Evolutionary conservation across 768 basidiomycete species (phyloP).

Genomic region (Sistotremastrum niveocremeum): DNA sequence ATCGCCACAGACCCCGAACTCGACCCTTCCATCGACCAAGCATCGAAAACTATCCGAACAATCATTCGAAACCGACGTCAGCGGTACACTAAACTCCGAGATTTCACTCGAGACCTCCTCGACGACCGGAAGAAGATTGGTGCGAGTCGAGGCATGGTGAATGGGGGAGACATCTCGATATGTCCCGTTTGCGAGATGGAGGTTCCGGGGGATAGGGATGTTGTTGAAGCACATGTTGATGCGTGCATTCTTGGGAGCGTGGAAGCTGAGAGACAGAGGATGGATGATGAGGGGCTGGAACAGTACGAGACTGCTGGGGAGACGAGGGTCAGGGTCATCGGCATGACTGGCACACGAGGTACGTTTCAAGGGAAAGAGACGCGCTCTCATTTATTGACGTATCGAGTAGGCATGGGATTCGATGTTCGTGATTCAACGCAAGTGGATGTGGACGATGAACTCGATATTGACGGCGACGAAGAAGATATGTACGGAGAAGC

Average conservation of each 20-base stretch:
- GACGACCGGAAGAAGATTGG: constrained; percentile 19
- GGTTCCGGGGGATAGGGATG: constrained; percentile 55
- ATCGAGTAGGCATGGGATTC: constrained; percentile 51
- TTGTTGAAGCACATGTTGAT: constrained; percentile 72
- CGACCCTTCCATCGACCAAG: constrained; percentile 16
- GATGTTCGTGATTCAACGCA: constrained; percentile 41
- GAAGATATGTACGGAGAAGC: constrained; percentile 48
- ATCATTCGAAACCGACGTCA: constrained; percentile 60
- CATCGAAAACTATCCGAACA: constrained; percentile 42
- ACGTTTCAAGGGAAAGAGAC: constrained; percentile 6
- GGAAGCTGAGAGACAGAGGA: constrained; percentile 28
- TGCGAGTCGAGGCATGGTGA: constrained; percentile 10
- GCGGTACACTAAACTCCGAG: constrained; percentile 52
- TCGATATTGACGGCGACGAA: constrained; percentile 73
- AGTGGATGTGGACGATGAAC: constrained; percentile 62
- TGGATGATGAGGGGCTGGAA: constrained; percentile 20
- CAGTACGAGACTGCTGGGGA: constrained; percentile 31
- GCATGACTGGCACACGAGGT: constrained; percentile 22
- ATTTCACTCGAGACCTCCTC: constrained; percentile 51
- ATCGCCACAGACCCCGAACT: constrained; percentile 12
- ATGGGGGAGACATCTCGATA: constrained; percentile 28
- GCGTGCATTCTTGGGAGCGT: constrained; percentile 46
- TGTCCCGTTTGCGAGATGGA: constrained; percentile 57
- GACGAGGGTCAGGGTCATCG: constrained; percentile 27
- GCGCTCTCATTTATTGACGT: constrained; percentile 1